phyloP scores from a whole-genome alignment of 805 yeast species.

The Candida quercuum region DNA sequence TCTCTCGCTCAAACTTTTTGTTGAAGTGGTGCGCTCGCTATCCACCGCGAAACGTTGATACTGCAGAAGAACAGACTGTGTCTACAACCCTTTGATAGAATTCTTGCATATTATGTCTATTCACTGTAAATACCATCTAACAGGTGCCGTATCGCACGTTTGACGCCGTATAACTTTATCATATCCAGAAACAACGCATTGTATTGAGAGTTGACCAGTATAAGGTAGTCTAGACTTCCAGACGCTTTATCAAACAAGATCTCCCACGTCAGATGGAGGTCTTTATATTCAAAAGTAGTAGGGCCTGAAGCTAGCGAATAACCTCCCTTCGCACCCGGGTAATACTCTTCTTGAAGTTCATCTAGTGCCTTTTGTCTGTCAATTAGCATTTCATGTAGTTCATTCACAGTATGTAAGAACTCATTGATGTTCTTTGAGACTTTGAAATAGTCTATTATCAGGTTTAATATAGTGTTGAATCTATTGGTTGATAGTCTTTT shows the following conservation, averaged over 20 bases:
- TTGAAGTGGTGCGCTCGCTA: too few species aligned
- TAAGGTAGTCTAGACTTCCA: not conserved
- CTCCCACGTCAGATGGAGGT: slow-evolving; percentile 9
- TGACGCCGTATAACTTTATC: not conserved
- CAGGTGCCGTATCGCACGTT: not conserved
- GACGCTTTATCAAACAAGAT: slow-evolving; percentile 5
- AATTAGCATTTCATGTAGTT: slow-evolving; percentile 10
- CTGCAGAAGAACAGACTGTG: too few species aligned
- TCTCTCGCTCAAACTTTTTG: not conserved
- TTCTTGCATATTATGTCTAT: too few species aligned
- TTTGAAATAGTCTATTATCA: slow-evolving; percentile 5
- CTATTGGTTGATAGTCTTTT: slow-evolving; percentile 17
- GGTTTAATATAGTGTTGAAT: slow-evolving; percentile 14
- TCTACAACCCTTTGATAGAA: not conserved
- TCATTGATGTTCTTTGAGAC: slow-evolving; percentile 17
- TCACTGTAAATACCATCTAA: too few species aligned
- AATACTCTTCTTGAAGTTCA: slow-evolving; percentile 5
- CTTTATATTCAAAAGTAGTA: slow-evolving; percentile 2
- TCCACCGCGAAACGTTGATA: not conserved
- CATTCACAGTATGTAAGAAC: slow-evolving; percentile 15
- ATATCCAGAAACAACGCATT: not conserved
- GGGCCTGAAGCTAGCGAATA: not conserved
- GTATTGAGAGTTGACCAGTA: not conserved
- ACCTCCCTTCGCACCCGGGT: too few species aligned
- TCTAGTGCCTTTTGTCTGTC: slow-evolving; percentile 8